Base-by-base conservation (phyloP, 192 early-diverging fungal species). In the Coemansia sp. region DNA sequence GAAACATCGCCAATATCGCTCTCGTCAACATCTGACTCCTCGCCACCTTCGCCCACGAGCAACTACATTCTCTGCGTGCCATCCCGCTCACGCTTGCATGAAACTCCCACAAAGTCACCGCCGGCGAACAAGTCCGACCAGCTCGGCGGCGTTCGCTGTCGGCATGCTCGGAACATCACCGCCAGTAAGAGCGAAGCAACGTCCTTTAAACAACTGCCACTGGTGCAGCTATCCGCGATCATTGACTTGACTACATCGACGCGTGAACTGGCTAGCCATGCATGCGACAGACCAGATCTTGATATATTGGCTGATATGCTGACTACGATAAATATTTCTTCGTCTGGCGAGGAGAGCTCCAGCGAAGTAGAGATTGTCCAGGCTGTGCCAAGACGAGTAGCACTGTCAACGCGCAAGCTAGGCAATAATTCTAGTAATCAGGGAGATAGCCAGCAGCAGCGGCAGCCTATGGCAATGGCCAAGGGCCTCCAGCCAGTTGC, bases 261-360 rank as follows among this genome's bases (percentile, higher is more conserved):
- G 42, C 39, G 30, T 19, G 47, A 60, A 26, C 9, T 33, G 13
- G 32, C 68, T 3, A 43, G 63, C 7, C 42, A 49, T 46, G 16
- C 44, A 19, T 10, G 33, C 5, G 14, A 52, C 63, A 4, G 61
- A 61, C 32, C 30, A 58, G 69, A 68, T 7, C 21, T 77, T n/a
- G 70, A 68, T 14, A 3, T 7, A 2, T 39, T 77, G 26, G 32
- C 70, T 6, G 43, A 46, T 35, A 68, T 49, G 52, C 38, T 74
- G 40, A 66, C 66, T 7, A 58, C 66, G 14, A 59, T 80, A 50
- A 72, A 71, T 64, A 72, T 72, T 17, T 71, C 72, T 14, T 75
- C 75, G 8, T 67, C 69, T 10, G 69, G 66, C 21, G 77, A 74
- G 37, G 46, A 43, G 17, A 70, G 72, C 40, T 64, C 61, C 19